Conservation (phyloP, 1,139 yeast species). For the Nakaseomyces uthaithaninus region DNA sequence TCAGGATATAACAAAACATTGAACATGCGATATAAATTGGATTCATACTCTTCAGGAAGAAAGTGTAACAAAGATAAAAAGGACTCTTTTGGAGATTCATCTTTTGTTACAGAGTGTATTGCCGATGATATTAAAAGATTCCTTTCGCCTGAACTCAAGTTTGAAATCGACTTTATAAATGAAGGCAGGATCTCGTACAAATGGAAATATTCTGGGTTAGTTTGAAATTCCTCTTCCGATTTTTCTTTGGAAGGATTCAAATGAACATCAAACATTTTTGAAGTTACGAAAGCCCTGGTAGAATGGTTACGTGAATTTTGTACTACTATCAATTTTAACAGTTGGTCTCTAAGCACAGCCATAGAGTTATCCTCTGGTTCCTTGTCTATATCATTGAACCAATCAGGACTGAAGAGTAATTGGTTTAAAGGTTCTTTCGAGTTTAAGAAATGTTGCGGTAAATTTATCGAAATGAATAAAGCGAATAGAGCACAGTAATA, state of each 20-base stretch:
- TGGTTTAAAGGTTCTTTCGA: conserved; percentile 20
- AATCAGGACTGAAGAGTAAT: conserved; percentile 18
- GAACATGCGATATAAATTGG: conserved; percentile 29
- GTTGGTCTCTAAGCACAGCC: conserved; percentile 24
- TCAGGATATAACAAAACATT: conserved; percentile 28
- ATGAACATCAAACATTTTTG: conserved; percentile 22
- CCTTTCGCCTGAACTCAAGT: conserved; percentile 15
- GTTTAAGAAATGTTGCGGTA: conserved; percentile 18
- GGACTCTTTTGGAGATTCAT: conserved; percentile 18
- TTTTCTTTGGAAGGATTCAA: conserved; percentile 24
- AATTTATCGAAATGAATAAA: conserved; percentile 19
- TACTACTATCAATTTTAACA: conserved; percentile 23
- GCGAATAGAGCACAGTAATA: conserved; percentile 27
- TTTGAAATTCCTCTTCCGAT: conserved; percentile 22
- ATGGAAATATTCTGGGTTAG: conserved; percentile 18
- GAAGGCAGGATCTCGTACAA: conserved; percentile 25
- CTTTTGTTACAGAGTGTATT: conserved; percentile 15
- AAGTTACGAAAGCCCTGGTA: conserved; percentile 16
- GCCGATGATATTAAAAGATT: conserved; percentile 26
- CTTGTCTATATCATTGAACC: conserved; percentile 17
- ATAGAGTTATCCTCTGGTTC: conserved; percentile 13
- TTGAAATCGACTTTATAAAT: conserved; percentile 24
- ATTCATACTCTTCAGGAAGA: conserved; percentile 29
- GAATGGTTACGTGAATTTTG: conserved; percentile 13
- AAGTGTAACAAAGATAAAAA: conserved; percentile 26